Evolutionary conservation across 1,139 yeast species (phyloP).

Genomic region (Ogataea hybrid): DNA sequence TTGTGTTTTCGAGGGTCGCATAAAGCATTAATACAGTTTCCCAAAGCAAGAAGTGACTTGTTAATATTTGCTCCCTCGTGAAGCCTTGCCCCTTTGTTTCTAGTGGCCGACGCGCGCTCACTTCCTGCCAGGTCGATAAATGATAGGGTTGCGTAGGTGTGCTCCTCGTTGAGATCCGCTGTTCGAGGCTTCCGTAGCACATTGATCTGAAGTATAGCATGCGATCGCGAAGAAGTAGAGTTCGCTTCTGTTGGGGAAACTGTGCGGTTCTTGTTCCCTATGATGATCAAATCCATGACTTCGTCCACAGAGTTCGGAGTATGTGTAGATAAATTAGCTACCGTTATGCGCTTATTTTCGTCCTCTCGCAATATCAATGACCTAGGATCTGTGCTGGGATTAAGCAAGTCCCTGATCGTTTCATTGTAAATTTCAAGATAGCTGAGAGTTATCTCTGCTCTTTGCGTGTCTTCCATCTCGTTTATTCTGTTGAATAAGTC

Average conservation of each 20-base stretch:
- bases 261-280: constrained; percentile 76
- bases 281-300: constrained; percentile 73
- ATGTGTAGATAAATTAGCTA: constrained; percentile 69
- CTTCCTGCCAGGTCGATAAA: constrained; percentile 94
- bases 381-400: constrained; percentile 37
- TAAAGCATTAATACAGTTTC: constrained; percentile 90
- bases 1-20: constrained; percentile 67
- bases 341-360: constrained; percentile 62
- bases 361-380: constrained; percentile 69
- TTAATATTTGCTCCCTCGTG: constrained; percentile 93
- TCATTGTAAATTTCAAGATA: constrained; percentile 91
- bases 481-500: constrained; percentile 68
- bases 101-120: constrained; percentile 89
- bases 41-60: constrained; percentile 81
- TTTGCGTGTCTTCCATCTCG: constrained; percentile 49
- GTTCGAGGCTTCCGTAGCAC: constrained; percentile 62
- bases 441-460: constrained; percentile 62
- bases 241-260: constrained; percentile 90
- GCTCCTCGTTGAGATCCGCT: constrained; percentile 64
- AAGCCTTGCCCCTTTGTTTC: constrained; percentile 73
- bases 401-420: constrained; percentile 73
- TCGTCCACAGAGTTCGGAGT: constrained; percentile 65
- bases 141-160: constrained; percentile 74
- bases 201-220: constrained; percentile 85
- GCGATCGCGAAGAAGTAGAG: constrained; percentile 86